These are phyloP conservation scores for Glonium stellatum DNA, from an alignment of 495 filamentous ascomycete species.

Conservation along the genomic window DNA sequence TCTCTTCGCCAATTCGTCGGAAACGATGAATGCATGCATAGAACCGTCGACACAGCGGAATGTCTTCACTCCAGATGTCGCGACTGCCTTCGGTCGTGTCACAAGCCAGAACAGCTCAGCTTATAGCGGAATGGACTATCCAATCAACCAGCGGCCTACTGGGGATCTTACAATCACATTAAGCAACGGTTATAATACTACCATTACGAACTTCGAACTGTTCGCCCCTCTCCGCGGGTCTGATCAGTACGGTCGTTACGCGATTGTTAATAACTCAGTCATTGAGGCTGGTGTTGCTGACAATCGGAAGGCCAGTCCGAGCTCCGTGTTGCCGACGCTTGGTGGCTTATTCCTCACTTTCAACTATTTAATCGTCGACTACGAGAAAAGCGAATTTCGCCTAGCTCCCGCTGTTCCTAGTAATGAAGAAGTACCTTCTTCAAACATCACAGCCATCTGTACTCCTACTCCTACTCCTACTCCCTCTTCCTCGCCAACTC, in stretches of 20 bases:
- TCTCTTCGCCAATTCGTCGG: not conserved
- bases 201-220: not conserved
- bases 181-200: not conserved
- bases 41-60: not conserved
- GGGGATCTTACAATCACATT: slow-evolving; percentile 1
- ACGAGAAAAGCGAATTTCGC: not conserved
- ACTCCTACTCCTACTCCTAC: too few relatives aligned
- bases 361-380: slow-evolving; percentile 1
- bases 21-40: not conserved
- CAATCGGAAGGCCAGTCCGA: not conserved
- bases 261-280: not conserved
- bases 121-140: not conserved
- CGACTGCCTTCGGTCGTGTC: not conserved
- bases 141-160: not conserved
- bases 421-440: too few relatives aligned
- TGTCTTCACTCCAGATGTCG: not conserved
- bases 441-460: too few relatives aligned
- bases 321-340: not conserved
- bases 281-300: not conserved
- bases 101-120: not conserved
- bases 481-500: too few relatives aligned
- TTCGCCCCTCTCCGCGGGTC: slow-evolving; percentile 4
- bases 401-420: not conserved
- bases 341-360: slow-evolving; percentile 1
- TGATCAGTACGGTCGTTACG: slow-evolving; percentile 2